phyloP scores from a whole-genome alignment of 2,329 filamentous ascomycete genomes.

The Trichoderma guizhouense region DNA sequence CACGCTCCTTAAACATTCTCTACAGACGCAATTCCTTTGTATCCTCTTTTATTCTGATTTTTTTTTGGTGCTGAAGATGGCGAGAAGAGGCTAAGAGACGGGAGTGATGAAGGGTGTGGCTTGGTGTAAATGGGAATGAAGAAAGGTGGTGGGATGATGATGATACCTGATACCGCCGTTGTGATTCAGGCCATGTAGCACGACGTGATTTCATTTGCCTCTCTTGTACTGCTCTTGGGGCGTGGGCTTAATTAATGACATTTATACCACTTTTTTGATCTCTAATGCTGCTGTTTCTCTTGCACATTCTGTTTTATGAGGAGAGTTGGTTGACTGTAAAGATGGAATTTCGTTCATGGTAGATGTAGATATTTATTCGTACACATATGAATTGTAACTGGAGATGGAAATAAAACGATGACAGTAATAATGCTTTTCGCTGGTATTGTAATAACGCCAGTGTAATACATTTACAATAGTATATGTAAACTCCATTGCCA shows the following conservation, averaged over 20 bases:
- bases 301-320: background rate
- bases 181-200: constrained; percentile 13
- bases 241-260: constrained; percentile 12
- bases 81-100: background rate
- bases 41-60: background rate
- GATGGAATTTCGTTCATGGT: background rate
- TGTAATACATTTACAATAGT: background rate
- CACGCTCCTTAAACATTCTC: constrained; percentile 20
- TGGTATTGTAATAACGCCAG: background rate
- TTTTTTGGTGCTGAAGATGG: background rate
- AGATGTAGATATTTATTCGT: background rate
- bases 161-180: constrained; percentile 25
- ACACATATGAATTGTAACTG: background rate
- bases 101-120: background rate
- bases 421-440: background rate
- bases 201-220: constrained; percentile 14
- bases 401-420: background rate
- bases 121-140: background rate
- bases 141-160: constrained; percentile 1
- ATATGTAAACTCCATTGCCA: constrained; percentile 14
- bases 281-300: background rate
- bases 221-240: constrained; percentile 11
- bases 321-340: background rate
- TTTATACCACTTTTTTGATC: constrained; percentile 15
- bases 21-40: background rate